A percentile compares a stretch with the other conserved stretches of the same genome.
Evolutionary conservation across 1,284 basidiomycete species (phyloP).

Genomic region (Melampsora larici-populina): DNA sequence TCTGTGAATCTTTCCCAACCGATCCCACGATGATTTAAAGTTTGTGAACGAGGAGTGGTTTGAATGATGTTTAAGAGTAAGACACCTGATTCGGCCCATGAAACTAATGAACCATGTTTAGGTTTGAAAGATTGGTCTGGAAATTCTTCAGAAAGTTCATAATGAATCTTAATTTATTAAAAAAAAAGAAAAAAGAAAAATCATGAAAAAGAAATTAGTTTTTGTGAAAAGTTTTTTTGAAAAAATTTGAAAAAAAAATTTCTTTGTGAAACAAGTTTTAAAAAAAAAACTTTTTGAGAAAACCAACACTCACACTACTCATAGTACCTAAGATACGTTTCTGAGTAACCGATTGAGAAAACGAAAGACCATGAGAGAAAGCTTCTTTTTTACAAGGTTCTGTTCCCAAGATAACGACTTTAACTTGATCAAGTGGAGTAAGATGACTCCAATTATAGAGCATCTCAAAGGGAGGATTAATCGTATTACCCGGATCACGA

Average conservation of each 20-base stretch:
- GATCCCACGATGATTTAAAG: background rate
- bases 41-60: background rate
- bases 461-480: background rate
- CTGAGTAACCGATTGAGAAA: conserved; percentile 15
- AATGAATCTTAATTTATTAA: too few species aligned
- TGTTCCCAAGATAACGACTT: conserved; percentile 33
- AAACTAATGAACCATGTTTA: conserved; percentile 19
- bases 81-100: conserved; percentile 23
- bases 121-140: conserved; percentile 11
- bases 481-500: too few species aligned
- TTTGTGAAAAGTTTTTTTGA: too few species aligned
- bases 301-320: conserved; percentile 11
- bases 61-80: conserved; percentile 24
- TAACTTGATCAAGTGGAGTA: conserved; percentile 32
- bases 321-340: conserved; percentile 12
- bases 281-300: too few species aligned
- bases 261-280: too few species aligned
- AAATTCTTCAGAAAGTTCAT: conserved; percentile 23
- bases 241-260: too few species aligned
- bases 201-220: too few species aligned
- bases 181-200: background rate
- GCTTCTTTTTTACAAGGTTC: background rate
- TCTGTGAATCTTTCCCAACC: conserved; percentile 25
- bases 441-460: conserved; percentile 20
- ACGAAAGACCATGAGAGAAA: conserved; percentile 29